Percentiles rank a stretch among this genome's conserved stretches.
phyloP scores from a whole-genome alignment of 805 yeast genomes.

The Millerozyma acaciae region DNA sequence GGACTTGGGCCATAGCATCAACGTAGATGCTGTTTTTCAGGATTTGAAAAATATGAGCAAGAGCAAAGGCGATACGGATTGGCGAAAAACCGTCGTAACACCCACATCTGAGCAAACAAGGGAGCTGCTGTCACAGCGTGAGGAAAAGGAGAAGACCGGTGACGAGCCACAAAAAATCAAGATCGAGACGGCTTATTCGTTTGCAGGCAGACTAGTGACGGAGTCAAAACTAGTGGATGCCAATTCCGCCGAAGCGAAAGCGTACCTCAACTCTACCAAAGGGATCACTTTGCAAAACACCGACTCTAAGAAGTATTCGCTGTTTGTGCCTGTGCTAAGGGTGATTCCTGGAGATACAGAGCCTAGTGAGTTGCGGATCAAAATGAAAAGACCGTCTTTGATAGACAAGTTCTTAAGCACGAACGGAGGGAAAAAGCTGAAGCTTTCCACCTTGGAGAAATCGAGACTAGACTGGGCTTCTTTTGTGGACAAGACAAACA shows the following conservation, averaged over 20 bases:
- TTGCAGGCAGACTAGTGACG: constrained; percentile 80
- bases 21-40: constrained; percentile 31
- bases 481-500: constrained; percentile 82
- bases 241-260: constrained; percentile 83
- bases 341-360: constrained; percentile 27
- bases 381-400: constrained; percentile 69
- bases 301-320: constrained; percentile 9
- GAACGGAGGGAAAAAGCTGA: constrained; percentile 58
- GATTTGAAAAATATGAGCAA: constrained; percentile 18
- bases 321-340: constrained; percentile 34
- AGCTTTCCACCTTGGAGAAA: constrained; percentile 87
- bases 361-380: constrained; percentile 44
- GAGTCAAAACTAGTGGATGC: constrained; percentile 77
- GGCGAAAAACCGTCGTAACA: constrained; percentile 1
- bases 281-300: constrained; percentile 18
- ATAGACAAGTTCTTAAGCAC: constrained; percentile 71
- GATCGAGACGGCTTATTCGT: constrained; percentile 75
- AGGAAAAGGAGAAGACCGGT: constrained; percentile 2
- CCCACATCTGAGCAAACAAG: constrained; percentile 1
- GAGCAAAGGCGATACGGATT: constrained; percentile 8
- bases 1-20: constrained; percentile 14
- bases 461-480: constrained; percentile 93
- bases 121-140: too few species aligned
- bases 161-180: constrained; percentile 50
- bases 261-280: constrained; percentile 59